A percentile compares a stretch with the other conserved stretches of the same genome.
These are phyloP conservation scores for Ottelia alismoides DNA, from an alignment of 106 monocot species.

Conservation along the genomic window DNA sequence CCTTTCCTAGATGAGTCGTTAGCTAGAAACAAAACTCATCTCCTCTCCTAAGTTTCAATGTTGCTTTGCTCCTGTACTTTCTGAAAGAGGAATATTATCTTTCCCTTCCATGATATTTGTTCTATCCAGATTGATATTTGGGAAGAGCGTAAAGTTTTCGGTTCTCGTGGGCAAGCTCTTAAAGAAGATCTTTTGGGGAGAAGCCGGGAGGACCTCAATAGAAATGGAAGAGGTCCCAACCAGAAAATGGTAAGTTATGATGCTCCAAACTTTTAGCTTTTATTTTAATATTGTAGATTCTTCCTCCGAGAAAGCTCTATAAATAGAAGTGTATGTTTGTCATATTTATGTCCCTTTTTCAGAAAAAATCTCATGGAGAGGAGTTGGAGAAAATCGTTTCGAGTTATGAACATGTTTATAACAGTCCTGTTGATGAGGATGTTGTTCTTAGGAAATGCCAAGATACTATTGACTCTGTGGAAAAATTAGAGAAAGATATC, in stretches of 20 bases:
- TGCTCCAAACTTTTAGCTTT: no score
- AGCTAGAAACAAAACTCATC: no score
- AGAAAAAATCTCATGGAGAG: slow-evolving; percentile 19
- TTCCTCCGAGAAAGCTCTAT: no score
- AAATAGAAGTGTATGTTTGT: no score
- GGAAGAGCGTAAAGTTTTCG: slow-evolving; percentile 83
- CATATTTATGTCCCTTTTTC: not conserved
- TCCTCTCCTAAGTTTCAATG: no score
- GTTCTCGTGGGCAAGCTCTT: slow-evolving; percentile 40
- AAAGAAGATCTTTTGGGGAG: slow-evolving; percentile 54
- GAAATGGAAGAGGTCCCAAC: slow-evolving; percentile 19
- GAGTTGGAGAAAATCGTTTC: slow-evolving; percentile 45
- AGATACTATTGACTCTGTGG: slow-evolving; percentile 27
- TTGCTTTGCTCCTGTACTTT: no score
- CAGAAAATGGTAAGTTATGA: slow-evolving; percentile 55
- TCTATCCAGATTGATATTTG: slow-evolving; percentile 58
- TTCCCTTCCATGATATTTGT: no score
- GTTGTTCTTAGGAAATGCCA: slow-evolving; percentile 39
- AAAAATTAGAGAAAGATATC: slow-evolving; percentile 37
- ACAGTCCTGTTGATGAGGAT: slow-evolving; percentile 32
- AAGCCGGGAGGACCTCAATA: slow-evolving; percentile 22
- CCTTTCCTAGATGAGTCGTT: no score
- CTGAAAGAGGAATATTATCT: no score
- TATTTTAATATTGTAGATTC: no score
- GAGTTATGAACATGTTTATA: slow-evolving; percentile 28